Evolutionary conservation across 2,329 filamentous ascomycete species (phyloP), one percentile per base, ranked within the genome.

Genomic region (Trichoderma atroviride): DNA sequence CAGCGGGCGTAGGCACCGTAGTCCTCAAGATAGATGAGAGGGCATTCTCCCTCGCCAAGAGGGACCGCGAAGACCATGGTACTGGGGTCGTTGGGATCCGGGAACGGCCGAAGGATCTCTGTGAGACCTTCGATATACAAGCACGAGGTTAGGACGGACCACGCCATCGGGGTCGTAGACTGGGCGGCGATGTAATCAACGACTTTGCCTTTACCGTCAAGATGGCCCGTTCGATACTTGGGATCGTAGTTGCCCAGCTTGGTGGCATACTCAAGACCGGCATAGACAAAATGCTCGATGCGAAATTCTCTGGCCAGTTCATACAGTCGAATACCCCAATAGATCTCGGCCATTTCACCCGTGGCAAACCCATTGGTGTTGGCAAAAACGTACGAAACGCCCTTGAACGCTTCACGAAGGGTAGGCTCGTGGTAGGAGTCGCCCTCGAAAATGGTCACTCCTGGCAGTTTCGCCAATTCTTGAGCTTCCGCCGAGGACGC

Each of bases 301-400:
- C 47, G n/a, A 7, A 64, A 64, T 55, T 64, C 61, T 16, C 61
- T 47, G 13, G 61, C 35, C 3, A 64, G 14, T 55, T 64, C 61
- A 55, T 64, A 64, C 7, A 64, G 24, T 7, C 61, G 61, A 29
- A 64, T 64, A 5, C 61, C 61, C 61, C 61, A 64, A 10, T 64
- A 64, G 1, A 64, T 37, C 61, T 64, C 61, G 0, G 61, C 61
- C 61, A 47, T 64, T 64, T 64, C 61, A n/a, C 61, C 61, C 11
- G 53, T 64, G 4, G 61, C 61, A 64, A 64, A 40, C 4, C 61
- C 61, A n/a, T 64, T 64, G 2, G 61, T 64, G 4, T 64, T 64
- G 47, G 40, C 61, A 53, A 64, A 64, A 14, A 64, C 27, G 5
- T 40, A 40, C 9, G 37, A 11, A 31, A 37, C 47, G 47, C 61